Base-by-base conservation (phyloP, 371 early-diverging fungal genomes). In the Haplosporangium sp. region DNA sequence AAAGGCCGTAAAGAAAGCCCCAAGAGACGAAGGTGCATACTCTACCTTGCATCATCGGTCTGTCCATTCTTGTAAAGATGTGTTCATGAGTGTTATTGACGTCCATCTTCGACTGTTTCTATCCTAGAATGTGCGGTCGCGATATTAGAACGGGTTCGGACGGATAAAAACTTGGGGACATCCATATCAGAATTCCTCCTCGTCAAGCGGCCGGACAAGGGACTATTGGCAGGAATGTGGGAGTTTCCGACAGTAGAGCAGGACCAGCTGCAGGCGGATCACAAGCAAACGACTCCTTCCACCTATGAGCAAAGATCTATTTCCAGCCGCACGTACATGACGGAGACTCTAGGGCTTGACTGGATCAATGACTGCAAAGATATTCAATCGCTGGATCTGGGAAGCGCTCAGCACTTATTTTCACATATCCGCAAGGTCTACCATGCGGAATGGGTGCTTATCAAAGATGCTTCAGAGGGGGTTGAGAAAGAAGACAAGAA, bases 191-290 rank as follows among this genome's bases (percentile, higher is more conserved):
- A 80, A 14, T 90, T 76, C 81, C 67, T 91, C 56, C 79, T 92
- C 55, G 84, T 89, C 11, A 86, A 87, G 55, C 73, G 89, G 42
- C 89, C 89, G 18, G 82, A 84, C 1, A 85, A 86, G 59, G 90
- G 94, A 10, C 75, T 95, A 20, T 65, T 95, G 41, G 95, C 95
- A 21, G 90, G 90, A 5, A 85, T 95, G 51, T 95, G 95, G 95
- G 95, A 95, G 70, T 93, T 93, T 62, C 92, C 93, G 6, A 87
- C 82, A 7, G 70, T 86, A 5, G 88, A 87, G 55, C 80, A 87
- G 29, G 80, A 69, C 1, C 64, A 65, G 52, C 55, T 67, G 46
- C 66, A 55, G 13, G 43, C 37, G n/a, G 60, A 64, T 21, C 59
- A 63, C 47, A 48, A 21, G 21, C 16, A 12, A 38, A 42, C 64